A percentile compares a stretch with the other conserved stretches of the same genome.
phyloP scores from a whole-genome alignment of 257 asterid species.

The Scutellaria galericulata region DNA sequence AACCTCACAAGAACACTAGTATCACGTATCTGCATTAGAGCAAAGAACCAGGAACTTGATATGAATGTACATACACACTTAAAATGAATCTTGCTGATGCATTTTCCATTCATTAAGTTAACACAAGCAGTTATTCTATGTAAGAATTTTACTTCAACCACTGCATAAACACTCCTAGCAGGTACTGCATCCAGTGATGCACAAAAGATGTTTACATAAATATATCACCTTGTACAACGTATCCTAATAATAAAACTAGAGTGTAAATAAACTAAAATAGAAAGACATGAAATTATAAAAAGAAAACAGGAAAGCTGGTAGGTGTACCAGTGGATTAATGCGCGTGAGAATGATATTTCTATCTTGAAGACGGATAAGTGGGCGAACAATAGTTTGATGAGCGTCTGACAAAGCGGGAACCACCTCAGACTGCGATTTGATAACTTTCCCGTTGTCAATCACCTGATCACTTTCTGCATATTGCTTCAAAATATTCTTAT shows the following conservation, averaged over 20 bases:
- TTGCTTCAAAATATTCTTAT: constrained; percentile 82
- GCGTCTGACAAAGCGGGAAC: constrained; percentile 79
- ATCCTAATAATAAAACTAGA: constrained; percentile 7
- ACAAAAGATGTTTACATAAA: constrained; percentile 7
- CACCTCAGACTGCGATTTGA: constrained; percentile 86
- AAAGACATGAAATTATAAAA: constrained; percentile 21
- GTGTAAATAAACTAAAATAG: constrained; percentile 22
- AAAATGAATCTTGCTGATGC: constrained; percentile 17
- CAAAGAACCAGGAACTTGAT: constrained; percentile 10
- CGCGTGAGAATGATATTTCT: constrained; percentile 93
- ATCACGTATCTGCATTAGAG: constrained; percentile 76
- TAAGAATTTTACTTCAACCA: constrained; percentile 2
- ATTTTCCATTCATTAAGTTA: constrained; percentile 12
- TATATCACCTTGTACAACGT: not conserved
- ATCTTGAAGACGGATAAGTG: constrained; percentile 84
- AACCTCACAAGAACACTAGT: constrained; percentile 98
- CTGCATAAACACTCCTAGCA: constrained; percentile 22
- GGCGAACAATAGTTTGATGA: constrained; percentile 89
- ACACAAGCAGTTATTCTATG: constrained; percentile 25
- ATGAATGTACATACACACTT: not conserved
- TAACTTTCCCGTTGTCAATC: constrained; percentile 77
- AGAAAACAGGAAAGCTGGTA: constrained; percentile 18
- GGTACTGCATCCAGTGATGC: constrained; percentile 13
- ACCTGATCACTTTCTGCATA: constrained; percentile 96
- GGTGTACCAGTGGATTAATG: constrained; percentile 77